Percentiles rank a stretch among this genome's conserved stretches.
Conservation (phyloP, 768 basidiomycete genomes). For the Psilocybe sp. region DNA sequence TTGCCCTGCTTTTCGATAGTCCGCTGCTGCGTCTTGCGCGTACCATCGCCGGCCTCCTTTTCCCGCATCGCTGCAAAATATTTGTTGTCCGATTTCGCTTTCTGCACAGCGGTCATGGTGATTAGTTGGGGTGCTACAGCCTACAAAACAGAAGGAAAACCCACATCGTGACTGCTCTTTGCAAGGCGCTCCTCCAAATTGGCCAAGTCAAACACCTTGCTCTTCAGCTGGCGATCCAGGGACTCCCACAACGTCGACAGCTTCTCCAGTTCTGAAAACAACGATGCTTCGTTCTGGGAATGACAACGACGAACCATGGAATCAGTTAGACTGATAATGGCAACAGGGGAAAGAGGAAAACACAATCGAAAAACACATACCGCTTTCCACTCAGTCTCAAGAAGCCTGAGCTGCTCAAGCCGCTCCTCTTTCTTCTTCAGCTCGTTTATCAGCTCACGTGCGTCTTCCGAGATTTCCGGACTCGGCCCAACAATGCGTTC, state of each 20-base stretch:
- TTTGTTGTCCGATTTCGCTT: constrained; percentile 95
- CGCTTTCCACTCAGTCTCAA: constrained; percentile 62
- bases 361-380: constrained; percentile 34
- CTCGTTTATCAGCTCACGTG: constrained; percentile 45
- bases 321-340: no score
- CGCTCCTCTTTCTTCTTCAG: constrained; percentile 70
- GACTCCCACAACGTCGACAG: constrained; percentile 86
- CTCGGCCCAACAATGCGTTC: constrained; percentile 60
- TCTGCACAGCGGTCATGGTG: constrained; percentile 46
- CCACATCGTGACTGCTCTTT: constrained; percentile 67
- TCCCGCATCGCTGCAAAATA: constrained; percentile 88
- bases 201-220: constrained; percentile 81
- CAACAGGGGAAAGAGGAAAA: neutral
- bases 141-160: constrained; percentile 18
- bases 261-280: constrained; percentile 84
- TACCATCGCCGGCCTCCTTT: constrained; percentile 78
- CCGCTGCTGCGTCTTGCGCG: constrained; percentile 63
- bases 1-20: constrained; percentile 44
- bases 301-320: neutral
- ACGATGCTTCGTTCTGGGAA: constrained; percentile 62
- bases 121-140: neutral
- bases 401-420: constrained; percentile 55
- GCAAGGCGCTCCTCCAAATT: constrained; percentile 69
- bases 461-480: constrained; percentile 49
- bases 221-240: constrained; percentile 76